These are phyloP conservation scores for Lichenothelia convexa DNA, from an alignment of 495 filamentous ascomycete species.

Conservation along the genomic window DNA sequence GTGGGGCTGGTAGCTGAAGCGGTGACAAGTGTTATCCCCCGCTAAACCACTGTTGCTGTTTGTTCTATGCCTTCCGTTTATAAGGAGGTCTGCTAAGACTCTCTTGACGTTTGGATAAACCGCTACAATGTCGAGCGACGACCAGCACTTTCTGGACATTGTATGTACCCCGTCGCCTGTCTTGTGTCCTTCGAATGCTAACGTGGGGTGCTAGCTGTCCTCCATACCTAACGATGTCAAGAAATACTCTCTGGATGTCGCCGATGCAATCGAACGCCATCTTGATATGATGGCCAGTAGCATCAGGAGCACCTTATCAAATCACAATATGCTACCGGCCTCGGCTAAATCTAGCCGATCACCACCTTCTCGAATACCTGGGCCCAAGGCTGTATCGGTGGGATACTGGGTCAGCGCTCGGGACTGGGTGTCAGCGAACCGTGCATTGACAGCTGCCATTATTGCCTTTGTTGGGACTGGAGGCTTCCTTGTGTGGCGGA, in stretches of 20 bases:
- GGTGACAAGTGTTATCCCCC: no score
- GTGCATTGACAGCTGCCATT: conserved; percentile 47
- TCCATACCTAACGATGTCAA: conserved; percentile 54
- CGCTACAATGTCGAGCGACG: conserved; percentile 49
- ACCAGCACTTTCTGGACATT: conserved; percentile 43
- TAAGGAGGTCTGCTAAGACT: no score
- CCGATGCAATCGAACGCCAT: conserved; percentile 58
- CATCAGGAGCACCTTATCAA: conserved; percentile 42
- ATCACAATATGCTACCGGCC: conserved; percentile 51
- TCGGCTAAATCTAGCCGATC: conserved; percentile 33
- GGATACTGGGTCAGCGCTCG: conserved; percentile 28
- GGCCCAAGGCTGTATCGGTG: conserved; percentile 25
- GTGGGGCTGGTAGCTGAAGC: no score
- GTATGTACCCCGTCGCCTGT: conserved; percentile 28
- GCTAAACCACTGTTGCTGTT: no score
- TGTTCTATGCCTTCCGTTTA: no score
- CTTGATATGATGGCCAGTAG: conserved; percentile 48
- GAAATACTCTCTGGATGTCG: conserved; percentile 42
- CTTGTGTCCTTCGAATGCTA: no score
- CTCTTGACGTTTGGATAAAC: no score
- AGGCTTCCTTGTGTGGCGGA: conserved; percentile 45
- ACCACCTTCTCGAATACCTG: conserved; percentile 17
- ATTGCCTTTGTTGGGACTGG: conserved; percentile 50
- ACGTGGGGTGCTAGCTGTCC: no score
- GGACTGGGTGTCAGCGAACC: conserved; percentile 50